A percentile compares a stretch with the other conserved stretches of the same genome.
phyloP scores from a whole-genome alignment of 2,329 filamentous ascomycete species.

The Clonostachys solani region DNA sequence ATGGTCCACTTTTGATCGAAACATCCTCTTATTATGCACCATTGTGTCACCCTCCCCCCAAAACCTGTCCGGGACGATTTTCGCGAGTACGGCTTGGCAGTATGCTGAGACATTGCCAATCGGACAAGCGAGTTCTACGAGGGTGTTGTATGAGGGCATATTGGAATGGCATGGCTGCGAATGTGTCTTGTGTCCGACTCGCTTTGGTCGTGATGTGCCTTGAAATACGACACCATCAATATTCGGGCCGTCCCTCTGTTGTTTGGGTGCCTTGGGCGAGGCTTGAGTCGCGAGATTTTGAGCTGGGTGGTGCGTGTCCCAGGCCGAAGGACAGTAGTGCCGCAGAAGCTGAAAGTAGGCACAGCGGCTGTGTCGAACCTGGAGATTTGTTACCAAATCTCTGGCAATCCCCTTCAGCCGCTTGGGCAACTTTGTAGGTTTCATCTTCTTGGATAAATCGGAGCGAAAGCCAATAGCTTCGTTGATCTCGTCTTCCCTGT shows the following conservation, averaged over 20 bases:
- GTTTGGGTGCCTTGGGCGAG: slow-evolving; percentile 1
- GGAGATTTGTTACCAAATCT: slow-evolving; percentile 62
- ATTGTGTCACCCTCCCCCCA: slow-evolving; percentile 60
- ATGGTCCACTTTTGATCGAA: slow-evolving; percentile 67
- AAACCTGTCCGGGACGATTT: slow-evolving; percentile 69
- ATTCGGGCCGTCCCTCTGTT: slow-evolving; percentile 1
- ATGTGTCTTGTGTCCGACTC: slow-evolving; percentile 2
- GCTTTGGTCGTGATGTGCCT: slow-evolving; percentile 2
- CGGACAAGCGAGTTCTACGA: slow-evolving; percentile 68
- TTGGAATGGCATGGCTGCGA: slow-evolving; percentile 3
- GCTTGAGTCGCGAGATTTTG: not conserved
- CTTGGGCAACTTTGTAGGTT: slow-evolving; percentile 47
- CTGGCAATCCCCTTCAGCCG: slow-evolving; percentile 60
- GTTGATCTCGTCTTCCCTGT: slow-evolving; percentile 77
- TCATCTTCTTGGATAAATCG: not conserved
- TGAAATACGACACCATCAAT: too few species aligned
- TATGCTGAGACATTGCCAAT: slow-evolving; percentile 74
- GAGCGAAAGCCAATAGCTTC: slow-evolving; percentile 1
- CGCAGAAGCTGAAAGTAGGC: slow-evolving; percentile 75
- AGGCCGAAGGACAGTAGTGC: slow-evolving; percentile 68
- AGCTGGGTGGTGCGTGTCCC: slow-evolving; percentile 12
- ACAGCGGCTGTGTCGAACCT: slow-evolving; percentile 68
- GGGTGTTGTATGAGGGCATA: slow-evolving; percentile 21
- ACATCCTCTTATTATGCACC: slow-evolving; percentile 51
- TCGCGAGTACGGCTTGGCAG: slow-evolving; percentile 70